A percentile compares a stretch with the other conserved stretches of the same genome.
Conservation (phyloP, 306 rosid genomes). For the Pterocarpus macrocarpus region DNA sequence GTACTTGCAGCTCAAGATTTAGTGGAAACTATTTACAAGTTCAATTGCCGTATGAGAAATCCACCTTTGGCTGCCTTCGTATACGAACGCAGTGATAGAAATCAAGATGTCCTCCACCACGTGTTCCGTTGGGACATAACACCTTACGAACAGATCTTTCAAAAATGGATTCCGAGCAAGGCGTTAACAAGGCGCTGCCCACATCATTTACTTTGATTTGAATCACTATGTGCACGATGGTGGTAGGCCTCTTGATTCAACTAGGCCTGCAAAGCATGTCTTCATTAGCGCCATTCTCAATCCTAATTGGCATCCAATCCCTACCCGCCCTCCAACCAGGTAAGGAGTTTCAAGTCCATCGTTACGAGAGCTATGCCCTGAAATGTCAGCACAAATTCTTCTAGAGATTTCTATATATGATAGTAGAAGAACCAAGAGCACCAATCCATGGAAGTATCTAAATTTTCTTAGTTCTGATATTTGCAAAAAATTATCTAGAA, state of each 20-base stretch:
- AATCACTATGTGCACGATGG: too few species aligned
- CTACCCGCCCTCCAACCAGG: background rate
- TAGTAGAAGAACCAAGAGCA: too few species aligned
- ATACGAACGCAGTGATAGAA: background rate
- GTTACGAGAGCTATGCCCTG: slow-evolving; percentile 33
- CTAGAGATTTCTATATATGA: too few species aligned
- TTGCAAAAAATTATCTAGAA: too few species aligned
- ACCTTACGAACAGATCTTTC: background rate
- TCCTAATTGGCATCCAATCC: background rate
- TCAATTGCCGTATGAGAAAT: background rate
- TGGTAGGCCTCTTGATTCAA: too few species aligned
- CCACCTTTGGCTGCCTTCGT: background rate
- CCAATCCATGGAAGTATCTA: too few species aligned
- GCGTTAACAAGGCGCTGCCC: background rate
- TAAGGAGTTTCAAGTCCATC: background rate
- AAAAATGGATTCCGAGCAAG: slow-evolving; percentile 18
- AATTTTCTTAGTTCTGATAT: too few species aligned
- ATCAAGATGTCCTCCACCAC: background rate
- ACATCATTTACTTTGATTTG: background rate
- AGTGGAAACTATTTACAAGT: background rate
- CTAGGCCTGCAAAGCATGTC: background rate
- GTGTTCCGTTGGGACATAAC: slow-evolving; percentile 20
- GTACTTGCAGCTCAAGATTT: background rate
- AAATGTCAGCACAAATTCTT: too few species aligned
- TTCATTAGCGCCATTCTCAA: slow-evolving; percentile 29